phyloP scores from a whole-genome alignment of 2,329 filamentous ascomycete species.

The Cordyceps farinosa region DNA sequence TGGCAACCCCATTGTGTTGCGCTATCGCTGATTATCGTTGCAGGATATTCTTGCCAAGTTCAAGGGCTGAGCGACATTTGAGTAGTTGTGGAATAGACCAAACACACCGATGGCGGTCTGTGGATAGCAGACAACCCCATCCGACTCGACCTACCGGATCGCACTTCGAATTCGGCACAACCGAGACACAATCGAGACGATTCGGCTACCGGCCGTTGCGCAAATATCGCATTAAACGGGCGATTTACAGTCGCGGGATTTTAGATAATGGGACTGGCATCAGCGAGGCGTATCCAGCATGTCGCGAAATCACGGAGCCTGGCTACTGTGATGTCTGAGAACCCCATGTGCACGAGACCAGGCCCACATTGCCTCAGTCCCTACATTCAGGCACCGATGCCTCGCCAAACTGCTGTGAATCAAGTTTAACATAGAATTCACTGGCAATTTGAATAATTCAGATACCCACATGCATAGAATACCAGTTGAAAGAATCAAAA shows the following conservation, averaged over 20 bases:
- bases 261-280: not conserved
- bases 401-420: not conserved
- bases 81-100: not conserved
- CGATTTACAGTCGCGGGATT: too few relatives aligned
- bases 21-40: not conserved
- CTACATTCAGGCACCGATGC: conserved; percentile 1
- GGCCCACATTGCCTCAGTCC: conserved; percentile 11
- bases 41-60: conserved; percentile 66
- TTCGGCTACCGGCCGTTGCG: not conserved
- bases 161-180: not conserved
- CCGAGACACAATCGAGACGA: not conserved
- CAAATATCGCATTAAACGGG: not conserved
- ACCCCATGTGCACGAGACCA: conserved; percentile 15
- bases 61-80: conserved; percentile 51
- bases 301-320: not conserved
- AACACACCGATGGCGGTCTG: not conserved
- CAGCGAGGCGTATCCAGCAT: not conserved
- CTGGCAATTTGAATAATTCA: not conserved
- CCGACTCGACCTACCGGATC: not conserved
- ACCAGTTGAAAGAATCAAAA: not conserved
- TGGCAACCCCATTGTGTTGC: not conserved
- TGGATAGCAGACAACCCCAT: not conserved
- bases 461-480: not conserved
- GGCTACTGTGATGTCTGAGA: not conserved
- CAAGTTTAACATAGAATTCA: not conserved